Evolutionary conservation across 2,329 filamentous ascomycete genomes (phyloP), one percentile per base, ranked within the genome.

Genomic region (Sclerotiophoma versabilis): DNA sequence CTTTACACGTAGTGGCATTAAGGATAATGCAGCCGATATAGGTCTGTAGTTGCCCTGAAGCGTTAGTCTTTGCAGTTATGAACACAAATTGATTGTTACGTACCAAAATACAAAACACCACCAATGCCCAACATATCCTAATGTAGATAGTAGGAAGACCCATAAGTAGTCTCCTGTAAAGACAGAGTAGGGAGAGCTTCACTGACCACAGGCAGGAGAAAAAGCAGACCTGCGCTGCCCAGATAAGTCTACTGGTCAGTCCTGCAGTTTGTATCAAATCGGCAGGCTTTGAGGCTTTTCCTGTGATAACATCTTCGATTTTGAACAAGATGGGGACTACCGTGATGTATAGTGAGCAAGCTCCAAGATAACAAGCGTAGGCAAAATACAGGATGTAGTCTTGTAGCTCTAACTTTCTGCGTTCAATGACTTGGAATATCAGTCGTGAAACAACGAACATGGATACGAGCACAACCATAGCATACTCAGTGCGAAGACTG

Each of bases 1-100:
- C n/a, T n/a, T n/a, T n/a, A n/a, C n/a, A n/a, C n/a, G n/a, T n/a
- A n/a, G n/a, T n/a, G n/a, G 29, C 29, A n/a, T 12, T 14, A 32
- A 14, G n/a, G 29, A 32, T n/a, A 5, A 32, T 32, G 29, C 43
- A 37, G 11, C 64, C 71, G 37, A 75, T 75, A 64, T n/a, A 67
- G 49, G 50, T 75, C 77, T 12, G 65, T 73, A 4, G n/a, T 12
- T 14, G n/a, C 7, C 2, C 7, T 4, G 7, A 20, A 17, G 5
- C 17, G n/a, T 34, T 32, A 32, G 14, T 6, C 14, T 12, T 12
- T n/a, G 10, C 3, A 2, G n/a, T 11, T 11, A 32, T 32, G 29
- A n/a, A 12, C 5, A 12, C 10, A 6, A 6, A 12, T 14, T 9
- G n/a, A 14, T 5, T 32, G 17, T 14, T 19, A n/a, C 34, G 38